These are phyloP conservation scores for Thymus quinquecostatus DNA, from an alignment of 257 asterid species.

Conservation along the genomic window DNA sequence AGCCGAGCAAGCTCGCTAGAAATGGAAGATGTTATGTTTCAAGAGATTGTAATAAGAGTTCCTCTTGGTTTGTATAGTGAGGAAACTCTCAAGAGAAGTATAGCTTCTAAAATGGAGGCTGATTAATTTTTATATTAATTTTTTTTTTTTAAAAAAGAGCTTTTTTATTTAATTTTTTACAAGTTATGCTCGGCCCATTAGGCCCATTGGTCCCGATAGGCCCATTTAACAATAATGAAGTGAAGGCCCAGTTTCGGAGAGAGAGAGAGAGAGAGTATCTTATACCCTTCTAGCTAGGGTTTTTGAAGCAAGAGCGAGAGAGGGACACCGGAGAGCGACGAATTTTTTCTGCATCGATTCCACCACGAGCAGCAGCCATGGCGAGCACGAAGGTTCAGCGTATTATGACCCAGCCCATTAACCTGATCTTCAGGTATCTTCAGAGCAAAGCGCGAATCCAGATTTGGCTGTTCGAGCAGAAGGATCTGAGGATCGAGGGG, in stretches of 20 bases:
- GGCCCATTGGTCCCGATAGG: background rate
- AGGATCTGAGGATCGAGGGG: slow-evolving; percentile 67
- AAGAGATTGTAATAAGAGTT: slow-evolving; percentile 41
- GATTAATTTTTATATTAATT: too few relatives aligned
- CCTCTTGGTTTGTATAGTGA: slow-evolving; percentile 37
- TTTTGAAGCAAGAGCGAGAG: slow-evolving; percentile 26
- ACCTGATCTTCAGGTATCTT: slow-evolving; percentile 69
- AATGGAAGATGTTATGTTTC: slow-evolving; percentile 41
- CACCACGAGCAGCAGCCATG: slow-evolving; percentile 48
- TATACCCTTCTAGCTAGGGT: slow-evolving; percentile 41
- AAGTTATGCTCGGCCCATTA: background rate
- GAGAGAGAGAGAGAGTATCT: slow-evolving; percentile 7
- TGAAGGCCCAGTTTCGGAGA: too few relatives aligned
- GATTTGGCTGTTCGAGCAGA: slow-evolving; percentile 77
- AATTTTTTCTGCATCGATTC: slow-evolving; percentile 25
- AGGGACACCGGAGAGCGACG: slow-evolving; percentile 16
- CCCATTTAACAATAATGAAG: background rate
- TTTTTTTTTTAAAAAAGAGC: too few relatives aligned
- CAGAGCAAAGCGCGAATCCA: slow-evolving; percentile 73
- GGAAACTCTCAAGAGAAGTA: slow-evolving; percentile 41
- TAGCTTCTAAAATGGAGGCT: slow-evolving; percentile 16
- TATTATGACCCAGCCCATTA: slow-evolving; percentile 63
- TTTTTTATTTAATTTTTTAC: too few relatives aligned
- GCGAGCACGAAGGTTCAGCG: slow-evolving; percentile 63
- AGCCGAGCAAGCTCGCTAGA: slow-evolving; percentile 37